A percentile compares a stretch with the other conserved stretches of the same genome.
These are phyloP conservation scores for Mycena epipterygia DNA, from an alignment of 768 basidiomycete species.

Conservation along the genomic window DNA sequence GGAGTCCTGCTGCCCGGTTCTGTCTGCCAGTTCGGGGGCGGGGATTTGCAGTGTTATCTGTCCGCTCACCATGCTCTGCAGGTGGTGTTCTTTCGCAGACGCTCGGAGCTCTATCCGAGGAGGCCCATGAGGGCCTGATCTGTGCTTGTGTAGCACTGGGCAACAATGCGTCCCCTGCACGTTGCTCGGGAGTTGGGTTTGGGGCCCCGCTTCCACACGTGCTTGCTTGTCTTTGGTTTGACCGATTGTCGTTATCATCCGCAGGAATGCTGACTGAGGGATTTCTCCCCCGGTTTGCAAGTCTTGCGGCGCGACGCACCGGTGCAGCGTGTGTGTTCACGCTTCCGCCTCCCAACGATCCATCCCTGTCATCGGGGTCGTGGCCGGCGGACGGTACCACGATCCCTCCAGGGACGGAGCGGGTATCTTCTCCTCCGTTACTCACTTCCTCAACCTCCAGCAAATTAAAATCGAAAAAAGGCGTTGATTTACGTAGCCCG, in stretches of 20 bases:
- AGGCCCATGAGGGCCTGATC: too few relatives aligned
- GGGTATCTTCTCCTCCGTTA: background rate
- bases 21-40: too few relatives aligned
- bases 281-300: background rate
- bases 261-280: background rate
- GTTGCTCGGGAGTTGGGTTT: background rate
- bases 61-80: too few relatives aligned
- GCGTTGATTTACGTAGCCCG: background rate
- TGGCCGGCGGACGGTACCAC: background rate
- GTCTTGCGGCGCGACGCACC: background rate
- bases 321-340: background rate
- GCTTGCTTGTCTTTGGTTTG: background rate
- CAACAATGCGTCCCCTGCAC: background rate
- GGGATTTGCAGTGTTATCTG: too few relatives aligned
- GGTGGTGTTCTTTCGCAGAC: too few relatives aligned
- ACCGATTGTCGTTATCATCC: background rate
- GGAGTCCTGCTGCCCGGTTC: too few relatives aligned
- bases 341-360: background rate
- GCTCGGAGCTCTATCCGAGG: too few relatives aligned
- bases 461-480: background rate
- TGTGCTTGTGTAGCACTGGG: too few relatives aligned
- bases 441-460: constrained; percentile 18
- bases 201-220: background rate
- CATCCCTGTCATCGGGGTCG: constrained; percentile 2
- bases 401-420: constrained; percentile 12